Conservation (phyloP, 1,284 basidiomycete genomes). For the Cryptococcus floricola region DNA sequence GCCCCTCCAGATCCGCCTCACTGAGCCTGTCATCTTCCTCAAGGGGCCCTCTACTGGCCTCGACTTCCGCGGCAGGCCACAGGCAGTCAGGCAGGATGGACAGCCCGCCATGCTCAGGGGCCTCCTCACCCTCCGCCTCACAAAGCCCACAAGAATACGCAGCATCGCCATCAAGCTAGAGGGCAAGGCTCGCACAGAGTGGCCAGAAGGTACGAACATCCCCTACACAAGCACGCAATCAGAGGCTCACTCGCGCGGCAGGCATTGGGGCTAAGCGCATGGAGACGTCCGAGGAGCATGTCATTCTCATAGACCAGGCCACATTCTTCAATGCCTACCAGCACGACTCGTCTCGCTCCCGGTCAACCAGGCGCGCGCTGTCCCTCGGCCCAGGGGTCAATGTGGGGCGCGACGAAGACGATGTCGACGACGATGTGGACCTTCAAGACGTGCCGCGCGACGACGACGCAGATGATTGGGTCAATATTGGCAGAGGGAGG, state of each 20-base stretch:
- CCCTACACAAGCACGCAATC: neutral
- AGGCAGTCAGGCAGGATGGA: constrained; percentile 52
- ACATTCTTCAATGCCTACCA: constrained; percentile 65
- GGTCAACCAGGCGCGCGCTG: constrained; percentile 56
- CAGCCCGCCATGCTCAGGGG: constrained; percentile 80
- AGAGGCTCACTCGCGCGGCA: constrained; percentile 29
- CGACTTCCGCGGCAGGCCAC: constrained; percentile 52
- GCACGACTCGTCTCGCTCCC: constrained; percentile 22
- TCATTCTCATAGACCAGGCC: constrained; percentile 67
- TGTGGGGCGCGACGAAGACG: constrained; percentile 44
- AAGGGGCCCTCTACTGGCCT: constrained; percentile 52
- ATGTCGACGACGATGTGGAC: constrained; percentile 49
- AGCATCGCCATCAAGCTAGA: constrained; percentile 76
- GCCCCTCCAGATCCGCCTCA: constrained; percentile 63
- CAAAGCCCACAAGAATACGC: constrained; percentile 79
- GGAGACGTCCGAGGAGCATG: constrained; percentile 76
- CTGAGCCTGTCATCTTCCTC: constrained; percentile 78
- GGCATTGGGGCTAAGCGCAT: constrained; percentile 74
- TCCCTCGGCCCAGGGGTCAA: constrained; percentile 73
- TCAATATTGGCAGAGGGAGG: constrained; percentile 6
- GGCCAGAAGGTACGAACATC: constrained; percentile 72
- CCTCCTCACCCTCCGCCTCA: constrained; percentile 73
- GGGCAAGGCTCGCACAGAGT: constrained; percentile 63
- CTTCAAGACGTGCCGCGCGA: constrained; percentile 18
- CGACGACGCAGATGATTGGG: constrained; percentile 14